Base-by-base conservation (phyloP, 306 rosid species). In the Cicer pinnatifidum region DNA sequence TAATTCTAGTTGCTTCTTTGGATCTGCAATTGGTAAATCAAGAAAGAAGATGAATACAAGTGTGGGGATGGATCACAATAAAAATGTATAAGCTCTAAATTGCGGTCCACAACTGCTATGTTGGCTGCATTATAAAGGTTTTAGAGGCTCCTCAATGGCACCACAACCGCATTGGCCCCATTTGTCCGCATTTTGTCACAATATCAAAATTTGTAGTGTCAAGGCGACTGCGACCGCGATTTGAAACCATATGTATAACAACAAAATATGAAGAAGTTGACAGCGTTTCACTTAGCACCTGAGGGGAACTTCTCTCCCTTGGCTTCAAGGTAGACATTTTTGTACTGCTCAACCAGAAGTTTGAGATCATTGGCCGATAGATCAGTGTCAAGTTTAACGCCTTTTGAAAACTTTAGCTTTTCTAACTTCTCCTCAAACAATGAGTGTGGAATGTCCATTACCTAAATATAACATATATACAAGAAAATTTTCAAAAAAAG, bases 381-480 rank as follows among this genome's bases (percentile, higher is more conserved):
- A 54, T 88, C 85, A 1, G 90, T 83, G 84, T 94, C 97, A 16
- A 82, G 86, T 83, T 81, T 80, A 75, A 77, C 86, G 11, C 88
- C 91, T 82, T 84, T 94, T 43, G 72, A 53, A 60, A 47, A 48
- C 85, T 94, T 94, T 52, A 89, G 70, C 11, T 59, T 73, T 69
- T 91, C 97, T 58, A 91, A 81, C 84, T 89, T 88, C 84, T 88
- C 96, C 83, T 87, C 97, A 65, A 94, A 94, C 80, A 82, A 76
- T 8, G 95, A 88, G 84, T 94, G 99, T n/a, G 93, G 86, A 80
- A 94, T 88, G 68, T 81, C 89, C 92, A 90, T 43, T 61, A 94
- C 99, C 99, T 94, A 46, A 83, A 85, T 72, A 71, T 35, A 74
- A 72, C 71, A 80, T 16, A 72, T 61, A 79, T 19, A 13, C 52